Evolutionary conservation across 495 filamentous ascomycete genomes (phyloP), one percentile per base, ranked within the genome.

Genomic region (Niebla homalea): DNA sequence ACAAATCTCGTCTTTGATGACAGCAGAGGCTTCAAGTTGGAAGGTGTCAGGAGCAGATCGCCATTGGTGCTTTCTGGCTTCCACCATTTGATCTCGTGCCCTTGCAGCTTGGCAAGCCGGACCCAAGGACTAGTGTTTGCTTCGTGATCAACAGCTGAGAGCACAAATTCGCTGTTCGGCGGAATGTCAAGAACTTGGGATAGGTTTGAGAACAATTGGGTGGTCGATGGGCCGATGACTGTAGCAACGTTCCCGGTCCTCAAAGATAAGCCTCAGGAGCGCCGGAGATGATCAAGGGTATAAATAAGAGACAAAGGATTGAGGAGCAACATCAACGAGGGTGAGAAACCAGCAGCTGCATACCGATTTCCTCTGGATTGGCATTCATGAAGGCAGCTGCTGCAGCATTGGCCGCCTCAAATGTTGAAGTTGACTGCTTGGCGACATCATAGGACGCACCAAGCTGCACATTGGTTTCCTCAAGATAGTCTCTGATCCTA

Each of bases 121-220:
- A 83, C 67, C 83, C 82, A 87, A 0, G 83, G 69, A 10, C 78
- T 73, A 52, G 80, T 76, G 60, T 86, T 85, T 32, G 81, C 78
- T 64, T 86, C 81, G 60, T 87, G 81, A 61, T 86, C 82, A 50
- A 85, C 64, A 43, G 72, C 69, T 5, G 80, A 86, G 5, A 85
- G 37, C 47, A 89, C 64, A 35, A 87, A 61, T 57, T 86, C 82
- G 54, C 76, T 73, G 43, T 74, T 76, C 5, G 68, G 54, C n/a
- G 71, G 59, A 60, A 86, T 78, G 41, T 64, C 49, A 15, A 87
- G 67, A 8, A 78, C 69, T 19, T 66, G 70, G 7, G 80, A 80
- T 46, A 86, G 72, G 63, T 87, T 87, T 57, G 79, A 75, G 55
- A 85, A 73, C 18, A 85, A 77, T 61, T 86, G 82, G 1, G 84